Conservation (phyloP, 441 rosid species). For the Pelargonium myrrhifolium region DNA sequence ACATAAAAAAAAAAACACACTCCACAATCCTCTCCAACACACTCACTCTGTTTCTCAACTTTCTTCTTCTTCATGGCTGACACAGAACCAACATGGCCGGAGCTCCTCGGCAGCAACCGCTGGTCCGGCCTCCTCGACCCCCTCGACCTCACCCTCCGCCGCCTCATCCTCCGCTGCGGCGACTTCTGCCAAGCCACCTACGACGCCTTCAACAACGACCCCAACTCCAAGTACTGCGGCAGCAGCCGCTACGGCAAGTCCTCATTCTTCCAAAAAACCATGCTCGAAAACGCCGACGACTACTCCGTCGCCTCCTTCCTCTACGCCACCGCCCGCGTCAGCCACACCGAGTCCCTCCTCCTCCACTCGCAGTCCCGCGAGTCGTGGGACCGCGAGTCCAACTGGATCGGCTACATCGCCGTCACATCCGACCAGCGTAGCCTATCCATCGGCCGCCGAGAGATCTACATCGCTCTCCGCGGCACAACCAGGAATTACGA, state of each 20-base stretch:
- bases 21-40: neutral
- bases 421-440: slow-evolving; percentile 47
- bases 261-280: slow-evolving; percentile 49
- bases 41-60: neutral
- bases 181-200: slow-evolving; percentile 90
- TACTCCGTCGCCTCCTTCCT: slow-evolving; percentile 44
- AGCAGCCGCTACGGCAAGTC: slow-evolving; percentile 66
- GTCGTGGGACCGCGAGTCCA: slow-evolving; percentile 84
- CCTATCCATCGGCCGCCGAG: slow-evolving; percentile 51
- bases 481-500: slow-evolving; percentile 80
- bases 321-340: slow-evolving; percentile 67
- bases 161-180: slow-evolving; percentile 66
- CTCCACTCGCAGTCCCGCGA: slow-evolving; percentile 62
- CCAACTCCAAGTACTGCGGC: slow-evolving; percentile 76
- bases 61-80: slow-evolving; percentile 15
- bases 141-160: slow-evolving; percentile 52
- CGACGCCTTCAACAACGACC: slow-evolving; percentile 77
- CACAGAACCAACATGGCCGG: slow-evolving; percentile 41
- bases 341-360: slow-evolving; percentile 46
- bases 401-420: slow-evolving; percentile 89
- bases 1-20: neutral
- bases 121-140: slow-evolving; percentile 78
- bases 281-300: slow-evolving; percentile 49
- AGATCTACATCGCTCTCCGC: slow-evolving; percentile 54
- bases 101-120: slow-evolving; percentile 53